Evolutionary conservation across 2,329 filamentous ascomycete species (phyloP).

Genomic region (Xylaria digitata): DNA sequence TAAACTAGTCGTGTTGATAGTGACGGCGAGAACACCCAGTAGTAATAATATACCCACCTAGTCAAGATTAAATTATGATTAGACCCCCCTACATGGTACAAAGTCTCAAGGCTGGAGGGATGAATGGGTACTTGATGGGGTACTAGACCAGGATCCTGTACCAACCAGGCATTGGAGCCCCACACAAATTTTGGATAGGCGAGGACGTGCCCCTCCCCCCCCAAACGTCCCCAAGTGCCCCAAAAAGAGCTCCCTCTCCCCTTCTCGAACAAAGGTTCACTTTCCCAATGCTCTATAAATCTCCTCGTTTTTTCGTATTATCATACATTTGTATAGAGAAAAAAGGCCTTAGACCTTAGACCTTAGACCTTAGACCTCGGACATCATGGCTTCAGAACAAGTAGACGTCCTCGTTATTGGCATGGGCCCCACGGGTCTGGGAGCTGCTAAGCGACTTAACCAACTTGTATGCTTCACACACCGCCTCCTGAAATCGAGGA

Average conservation of each 20-base stretch:
- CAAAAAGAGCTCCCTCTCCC: constrained; percentile 36
- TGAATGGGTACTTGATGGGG: not conserved
- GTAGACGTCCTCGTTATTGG: constrained; percentile 98
- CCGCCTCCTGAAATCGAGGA: constrained; percentile 44
- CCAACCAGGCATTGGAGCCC: constrained; percentile 27
- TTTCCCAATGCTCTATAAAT: constrained; percentile 30
- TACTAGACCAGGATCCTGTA: constrained; percentile 6
- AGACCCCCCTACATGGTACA: constrained; percentile 10
- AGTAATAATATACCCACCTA: constrained; percentile 16
- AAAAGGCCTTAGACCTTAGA: constrained; percentile 1
- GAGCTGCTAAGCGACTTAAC: constrained; percentile 96
- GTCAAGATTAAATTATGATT: constrained; percentile 30
- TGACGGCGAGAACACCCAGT: not conserved
- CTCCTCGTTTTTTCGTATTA: constrained; percentile 17
- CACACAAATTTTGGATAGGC: constrained; percentile 31
- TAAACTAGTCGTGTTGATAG: constrained; percentile 19
- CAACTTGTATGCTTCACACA: constrained; percentile 78
- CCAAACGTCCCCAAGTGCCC: constrained; percentile 23
- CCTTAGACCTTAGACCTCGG: constrained; percentile 27
- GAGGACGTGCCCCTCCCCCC: constrained; percentile 36
- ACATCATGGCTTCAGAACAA: constrained; percentile 57
- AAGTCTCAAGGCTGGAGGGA: constrained; percentile 16
- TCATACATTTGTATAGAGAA: constrained; percentile 29
- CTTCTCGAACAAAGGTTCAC: constrained; percentile 25
- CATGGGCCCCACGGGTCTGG: constrained; percentile 95